phyloP scores from a whole-genome alignment of 495 filamentous ascomycete genomes.

The Lepraria neglecta region DNA sequence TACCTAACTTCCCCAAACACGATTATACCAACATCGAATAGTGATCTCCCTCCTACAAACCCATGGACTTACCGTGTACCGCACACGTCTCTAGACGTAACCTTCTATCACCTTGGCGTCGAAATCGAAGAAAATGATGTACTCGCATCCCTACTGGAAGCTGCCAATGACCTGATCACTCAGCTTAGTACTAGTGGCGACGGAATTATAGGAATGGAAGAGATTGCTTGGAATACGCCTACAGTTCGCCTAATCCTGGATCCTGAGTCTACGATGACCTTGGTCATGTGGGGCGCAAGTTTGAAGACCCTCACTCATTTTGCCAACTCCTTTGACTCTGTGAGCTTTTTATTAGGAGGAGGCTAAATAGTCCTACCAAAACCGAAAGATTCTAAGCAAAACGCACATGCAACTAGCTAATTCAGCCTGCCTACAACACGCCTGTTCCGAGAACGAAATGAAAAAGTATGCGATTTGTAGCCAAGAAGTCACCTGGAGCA shows the following conservation, averaged over 20 bases:
- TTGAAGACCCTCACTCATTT: neutral
- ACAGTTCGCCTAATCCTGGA: neutral
- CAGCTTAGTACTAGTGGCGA: neutral
- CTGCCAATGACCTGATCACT: neutral
- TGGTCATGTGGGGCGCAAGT: neutral
- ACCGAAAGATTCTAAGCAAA: neutral
- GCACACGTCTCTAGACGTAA: neutral
- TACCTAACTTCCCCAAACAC: neutral
- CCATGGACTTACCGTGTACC: conserved; percentile 1
- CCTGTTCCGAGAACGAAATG: neutral
- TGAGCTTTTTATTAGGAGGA: neutral
- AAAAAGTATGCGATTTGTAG: neutral
- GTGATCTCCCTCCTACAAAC: neutral
- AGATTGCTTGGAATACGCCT: neutral
- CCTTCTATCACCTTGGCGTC: neutral
- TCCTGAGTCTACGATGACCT: neutral
- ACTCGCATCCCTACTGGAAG: neutral
- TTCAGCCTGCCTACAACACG: neutral
- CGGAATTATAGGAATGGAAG: neutral
- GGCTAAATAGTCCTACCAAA: neutral
- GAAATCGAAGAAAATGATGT: neutral
- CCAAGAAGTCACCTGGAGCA: neutral
- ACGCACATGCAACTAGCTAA: neutral
- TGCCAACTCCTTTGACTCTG: neutral
- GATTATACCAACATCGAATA: neutral